Base-by-base conservation (phyloP, 2,329 filamentous ascomycete genomes). In the Penicillium janthinellum region DNA sequence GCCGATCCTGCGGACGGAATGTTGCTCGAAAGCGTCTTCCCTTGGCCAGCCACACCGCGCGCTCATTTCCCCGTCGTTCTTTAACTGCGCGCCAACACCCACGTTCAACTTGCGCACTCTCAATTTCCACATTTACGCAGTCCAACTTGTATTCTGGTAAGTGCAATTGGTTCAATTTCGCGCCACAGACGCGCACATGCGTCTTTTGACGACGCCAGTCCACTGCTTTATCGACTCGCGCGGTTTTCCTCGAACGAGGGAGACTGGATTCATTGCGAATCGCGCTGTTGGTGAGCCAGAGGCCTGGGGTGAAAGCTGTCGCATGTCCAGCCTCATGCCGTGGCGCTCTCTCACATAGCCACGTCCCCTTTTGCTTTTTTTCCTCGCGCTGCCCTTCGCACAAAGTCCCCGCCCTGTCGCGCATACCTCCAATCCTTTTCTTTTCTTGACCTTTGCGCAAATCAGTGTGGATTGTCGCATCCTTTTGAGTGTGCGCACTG, bases 321-420 rank as follows among this genome's bases (percentile, higher is more conserved):
- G 59, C 53, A 59, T 57, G 59, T 56, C 38, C 54, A 59, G 56
- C 54, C 45, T 61, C 61, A 59, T 61, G 25, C 45, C 45, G 28
- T 63, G 57, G 56, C 51, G 50, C 54, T 25, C 25, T 53, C 37
- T 6, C 44, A 11, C 25, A 17, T 38, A 48, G 12, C 39, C 17
- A 25, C 54, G 11, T 17, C 44, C 31, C 22, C 44, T 8, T 47
- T 47, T 54, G 49, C 44, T 57, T 62, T 57, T 62, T 54, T 58
- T 54, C 41, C 20, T 39, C 22, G 8, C 22, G 8, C 31, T 38
- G 15, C 12, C 14, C 14, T 52, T 49, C 31, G 47, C 31, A 49
- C 31, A 49, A 35, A 49, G 15, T n/a, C 47, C 15, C 47, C 47
- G n/a, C 28, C 8, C 28, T 28, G 31, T 35, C 28, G n/a, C 42